Percentiles rank a stretch among this genome's conserved stretches.
Conservation (phyloP, 257 asterid genomes). For the Jaltomata sinuosa region DNA sequence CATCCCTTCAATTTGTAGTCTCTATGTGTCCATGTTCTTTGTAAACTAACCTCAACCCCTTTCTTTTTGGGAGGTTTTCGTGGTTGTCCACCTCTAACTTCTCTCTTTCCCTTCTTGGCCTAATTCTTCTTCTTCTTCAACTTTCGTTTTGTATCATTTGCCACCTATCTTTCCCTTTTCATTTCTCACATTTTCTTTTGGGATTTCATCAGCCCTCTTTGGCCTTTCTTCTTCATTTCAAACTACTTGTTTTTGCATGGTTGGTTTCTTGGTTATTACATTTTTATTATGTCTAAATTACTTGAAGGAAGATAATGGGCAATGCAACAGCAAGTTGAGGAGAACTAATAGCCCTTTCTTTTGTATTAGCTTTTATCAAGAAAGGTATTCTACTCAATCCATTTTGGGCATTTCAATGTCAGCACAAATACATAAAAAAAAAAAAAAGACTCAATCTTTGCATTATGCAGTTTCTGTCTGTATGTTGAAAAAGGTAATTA, state of each 20-base stretch:
- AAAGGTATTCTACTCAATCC: constrained; percentile 21
- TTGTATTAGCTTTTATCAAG: constrained; percentile 13
- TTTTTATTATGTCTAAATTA: constrained; percentile 8
- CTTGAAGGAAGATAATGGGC: constrained; percentile 16
- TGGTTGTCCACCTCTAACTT: constrained; percentile 30
- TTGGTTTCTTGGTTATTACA: constrained; percentile 27
- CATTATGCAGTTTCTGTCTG: not conserved
- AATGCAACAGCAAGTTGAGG: constrained; percentile 27
- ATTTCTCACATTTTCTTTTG: not conserved
- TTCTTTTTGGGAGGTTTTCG: constrained; percentile 24
- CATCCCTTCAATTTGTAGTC: not conserved
- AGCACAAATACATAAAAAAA: no score
- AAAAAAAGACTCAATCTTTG: not conserved
- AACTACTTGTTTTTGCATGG: constrained; percentile 10
- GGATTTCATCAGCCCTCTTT: not conserved
- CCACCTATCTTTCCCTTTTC: constrained; percentile 1
- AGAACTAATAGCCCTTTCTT: constrained; percentile 31
- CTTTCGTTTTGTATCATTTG: not conserved
- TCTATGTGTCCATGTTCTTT: not conserved
- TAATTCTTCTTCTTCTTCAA: not conserved
- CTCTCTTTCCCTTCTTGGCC: constrained; percentile 11
- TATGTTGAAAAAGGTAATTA: not conserved
- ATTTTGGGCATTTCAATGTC: not conserved
- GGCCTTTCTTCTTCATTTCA: not conserved
- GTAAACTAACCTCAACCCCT: constrained; percentile 12